Evolutionary conservation across 2,329 filamentous ascomycete species (phyloP).

Genomic region (Escovopsis sp.): DNA sequence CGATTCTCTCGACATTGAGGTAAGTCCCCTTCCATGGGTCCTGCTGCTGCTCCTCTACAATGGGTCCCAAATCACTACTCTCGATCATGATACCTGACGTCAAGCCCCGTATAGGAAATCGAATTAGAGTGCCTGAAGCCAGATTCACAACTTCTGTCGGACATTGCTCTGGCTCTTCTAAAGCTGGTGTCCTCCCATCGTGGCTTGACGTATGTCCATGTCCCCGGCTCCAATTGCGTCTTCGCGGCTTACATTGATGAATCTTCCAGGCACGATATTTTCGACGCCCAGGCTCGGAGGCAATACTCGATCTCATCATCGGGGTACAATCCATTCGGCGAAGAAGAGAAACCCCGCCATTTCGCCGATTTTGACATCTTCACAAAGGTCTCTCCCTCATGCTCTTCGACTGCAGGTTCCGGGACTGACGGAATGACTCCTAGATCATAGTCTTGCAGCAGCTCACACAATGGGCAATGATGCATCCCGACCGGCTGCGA

Average conservation of each 20-base stretch:
- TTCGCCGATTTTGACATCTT: constrained; percentile 76
- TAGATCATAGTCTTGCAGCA: constrained; percentile 70
- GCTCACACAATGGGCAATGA: constrained; percentile 77
- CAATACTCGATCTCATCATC: constrained; percentile 78
- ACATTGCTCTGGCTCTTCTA: constrained; percentile 74
- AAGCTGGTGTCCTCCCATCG: constrained; percentile 92
- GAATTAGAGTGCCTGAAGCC: constrained; percentile 80
- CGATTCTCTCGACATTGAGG: constrained; percentile 79
- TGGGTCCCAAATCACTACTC: too few relatives aligned
- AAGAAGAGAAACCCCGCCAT: constrained; percentile 53
- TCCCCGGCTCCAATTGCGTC: constrained; percentile 4
- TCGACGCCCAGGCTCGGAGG: constrained; percentile 83
- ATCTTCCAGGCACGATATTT: constrained; percentile 57
- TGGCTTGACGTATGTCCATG: constrained; percentile 61
- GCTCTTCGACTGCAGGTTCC: not conserved
- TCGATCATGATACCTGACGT: too few relatives aligned
- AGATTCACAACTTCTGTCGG: constrained; percentile 56
- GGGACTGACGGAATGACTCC: not conserved
- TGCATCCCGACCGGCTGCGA: constrained; percentile 73
- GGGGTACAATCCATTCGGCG: constrained; percentile 69
- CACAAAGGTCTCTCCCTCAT: constrained; percentile 46
- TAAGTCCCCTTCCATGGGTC: constrained; percentile 24
- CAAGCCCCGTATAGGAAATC: constrained; percentile 46
- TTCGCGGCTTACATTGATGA: constrained; percentile 3
- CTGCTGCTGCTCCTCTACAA: too few relatives aligned